Percentiles rank a stretch among this genome's conserved stretches.
Conservation (phyloP, 2,329 filamentous ascomycete species). For the Epichloe sp. region DNA sequence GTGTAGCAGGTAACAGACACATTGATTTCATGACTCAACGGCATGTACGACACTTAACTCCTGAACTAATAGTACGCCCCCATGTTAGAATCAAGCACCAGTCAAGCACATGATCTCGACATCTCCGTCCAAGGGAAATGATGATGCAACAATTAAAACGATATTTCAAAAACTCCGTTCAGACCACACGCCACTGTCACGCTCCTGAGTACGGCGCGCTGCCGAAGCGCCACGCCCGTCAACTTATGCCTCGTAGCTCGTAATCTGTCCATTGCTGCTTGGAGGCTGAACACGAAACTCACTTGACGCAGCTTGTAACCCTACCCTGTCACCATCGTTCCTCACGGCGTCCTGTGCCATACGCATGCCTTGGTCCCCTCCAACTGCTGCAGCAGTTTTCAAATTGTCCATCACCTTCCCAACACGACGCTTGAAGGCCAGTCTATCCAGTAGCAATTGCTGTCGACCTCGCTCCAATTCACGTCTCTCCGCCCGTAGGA, state of each 20-base stretch:
- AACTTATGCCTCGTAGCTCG: constrained; percentile 41
- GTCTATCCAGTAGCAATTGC: constrained; percentile 82
- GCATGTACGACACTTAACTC: constrained; percentile 2
- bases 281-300: constrained; percentile 37
- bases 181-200: neutral
- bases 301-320: constrained; percentile 34
- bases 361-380: constrained; percentile 36
- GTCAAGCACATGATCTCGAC: neutral
- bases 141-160: neutral
- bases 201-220: neutral
- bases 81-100: neutral
- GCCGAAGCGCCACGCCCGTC: neutral
- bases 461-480: constrained; percentile 87
- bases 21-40: neutral
- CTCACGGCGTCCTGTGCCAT: constrained; percentile 31
- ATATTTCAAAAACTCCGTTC: neutral
- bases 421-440: constrained; percentile 80
- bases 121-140: neutral
- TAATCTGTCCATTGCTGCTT: constrained; percentile 41
- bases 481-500: constrained; percentile 80
- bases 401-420: constrained; percentile 68
- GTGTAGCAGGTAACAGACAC: neutral
- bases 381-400: constrained; percentile 35
- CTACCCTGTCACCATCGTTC: constrained; percentile 38
- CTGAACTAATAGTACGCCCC: constrained; percentile 1